A percentile compares a stretch with the other conserved stretches of the same genome.
phyloP scores from a whole-genome alignment of 164 flowering plant species.

The Vitis cinerea region DNA sequence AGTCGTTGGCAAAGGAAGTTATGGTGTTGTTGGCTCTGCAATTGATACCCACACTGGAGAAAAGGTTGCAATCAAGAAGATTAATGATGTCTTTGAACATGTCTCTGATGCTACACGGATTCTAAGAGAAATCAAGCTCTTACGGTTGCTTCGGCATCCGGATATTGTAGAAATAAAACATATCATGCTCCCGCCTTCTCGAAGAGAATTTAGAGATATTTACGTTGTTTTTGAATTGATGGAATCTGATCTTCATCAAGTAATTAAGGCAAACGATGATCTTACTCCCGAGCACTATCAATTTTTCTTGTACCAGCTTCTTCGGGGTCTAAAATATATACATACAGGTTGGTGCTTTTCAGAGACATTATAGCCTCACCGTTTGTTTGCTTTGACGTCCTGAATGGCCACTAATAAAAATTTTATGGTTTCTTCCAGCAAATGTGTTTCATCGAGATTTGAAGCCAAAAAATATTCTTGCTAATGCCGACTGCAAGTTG shows the following conservation, averaged over 20 bases:
- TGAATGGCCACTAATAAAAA: neutral
- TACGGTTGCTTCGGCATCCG: conserved; percentile 78
- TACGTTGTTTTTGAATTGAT: conserved; percentile 83
- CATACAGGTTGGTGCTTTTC: conserved; percentile 53
- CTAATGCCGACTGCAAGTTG: conserved; percentile 87
- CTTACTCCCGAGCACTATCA: conserved; percentile 77
- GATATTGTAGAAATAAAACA: conserved; percentile 84
- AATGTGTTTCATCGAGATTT: conserved; percentile 87
- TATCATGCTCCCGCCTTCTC: conserved; percentile 86
- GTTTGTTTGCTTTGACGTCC: neutral
- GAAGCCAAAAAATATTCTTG: conserved; percentile 86
- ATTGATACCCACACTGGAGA: conserved; percentile 72
- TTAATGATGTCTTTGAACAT: conserved; percentile 82
- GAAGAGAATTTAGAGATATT: conserved; percentile 73
- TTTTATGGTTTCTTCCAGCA: conserved; percentile 41
- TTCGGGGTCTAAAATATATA: conserved; percentile 71
- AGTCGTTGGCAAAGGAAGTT: conserved; percentile 79
- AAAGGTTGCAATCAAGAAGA: conserved; percentile 79
- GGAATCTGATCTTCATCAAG: conserved; percentile 92
- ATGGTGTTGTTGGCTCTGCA: conserved; percentile 81
- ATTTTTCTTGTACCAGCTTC: conserved; percentile 81
- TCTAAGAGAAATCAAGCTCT: conserved; percentile 80
- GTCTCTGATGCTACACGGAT: conserved; percentile 86
- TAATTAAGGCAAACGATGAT: conserved; percentile 82
- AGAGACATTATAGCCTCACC: neutral